Evolutionary conservation across 306 rosid genomes (phyloP), one percentile per base, ranked within the genome.

Genomic region (Cicer judaicum): DNA sequence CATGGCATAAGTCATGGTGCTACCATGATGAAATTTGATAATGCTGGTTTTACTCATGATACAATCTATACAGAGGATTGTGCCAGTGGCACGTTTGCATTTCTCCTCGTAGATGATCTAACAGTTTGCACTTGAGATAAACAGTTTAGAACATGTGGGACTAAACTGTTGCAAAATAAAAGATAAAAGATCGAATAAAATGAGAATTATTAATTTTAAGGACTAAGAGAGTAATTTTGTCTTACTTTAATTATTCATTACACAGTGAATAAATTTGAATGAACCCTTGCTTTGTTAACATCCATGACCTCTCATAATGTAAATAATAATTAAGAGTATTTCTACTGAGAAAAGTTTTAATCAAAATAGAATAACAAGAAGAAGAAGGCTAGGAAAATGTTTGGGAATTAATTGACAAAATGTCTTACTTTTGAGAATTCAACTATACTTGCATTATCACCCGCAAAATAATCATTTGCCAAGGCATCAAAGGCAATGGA

Each of bases 391-490:
- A 13, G 6, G 59, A 15, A 61, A 52, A 62, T 48, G 50, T 60
- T 50, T 40, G 38, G 7, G 44, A 78, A 64, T 46, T 50, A 70
- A 59, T 44, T 50, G 41, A 48, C 2, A 48, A 11, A 47, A 64
- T 74, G 50, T 72, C 89, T 71, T 84, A 92, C 96, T 77, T 90
- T 85, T 8, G 92, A 83, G 84, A 83, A 85, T 65, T 87, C 85
- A 72, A 79, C 76, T 67, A 87, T 77, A 70, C 74, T 89, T 64
- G 96, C 90, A 80, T 83, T 86, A 63, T 82, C 84, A 70, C 90
- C 96, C n/a, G 96, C 90, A 86, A 84, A 86, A 86, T 75, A 87
- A 80, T 90, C 98, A 78, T 92, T 92, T 75, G 79, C 91, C 34
- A 92, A 81, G 70, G 66, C 84, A 82, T 90, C 87, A 75, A 89